A percentile compares a stretch with the other conserved stretches of the same genome.
These are phyloP conservation scores for Heliamphora pulchella DNA, from an alignment of 179 eudicot genomes.

Conservation along the genomic window DNA sequence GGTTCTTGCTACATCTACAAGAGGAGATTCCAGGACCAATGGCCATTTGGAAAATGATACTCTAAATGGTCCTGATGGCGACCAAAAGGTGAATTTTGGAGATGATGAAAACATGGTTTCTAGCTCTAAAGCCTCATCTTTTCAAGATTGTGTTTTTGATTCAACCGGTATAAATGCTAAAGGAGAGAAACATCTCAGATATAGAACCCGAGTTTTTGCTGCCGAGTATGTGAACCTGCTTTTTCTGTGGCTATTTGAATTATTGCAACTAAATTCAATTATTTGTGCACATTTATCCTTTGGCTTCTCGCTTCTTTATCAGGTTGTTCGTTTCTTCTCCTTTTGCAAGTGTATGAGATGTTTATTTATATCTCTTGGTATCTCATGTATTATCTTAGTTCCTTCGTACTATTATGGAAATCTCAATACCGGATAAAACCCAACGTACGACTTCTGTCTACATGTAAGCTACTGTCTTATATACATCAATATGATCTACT, in stretches of 20 bases:
- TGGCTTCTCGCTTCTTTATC: not conserved
- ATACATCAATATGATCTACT: not conserved
- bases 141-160: conserved; percentile 37
- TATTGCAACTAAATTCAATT: not conserved
- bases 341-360: not conserved
- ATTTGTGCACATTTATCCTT: not conserved
- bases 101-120: conserved; percentile 95
- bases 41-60: conserved; percentile 35
- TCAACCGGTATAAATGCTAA: conserved; percentile 35
- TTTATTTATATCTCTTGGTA: not conserved
- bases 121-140: conserved; percentile 35
- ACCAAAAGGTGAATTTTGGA: conserved; percentile 38
- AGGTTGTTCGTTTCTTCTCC: not conserved
- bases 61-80: conserved; percentile 31
- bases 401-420: no score
- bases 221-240: conserved; percentile 73
- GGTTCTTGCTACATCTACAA: conserved; percentile 76
- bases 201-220: conserved; percentile 88
- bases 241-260: conserved; percentile 6
- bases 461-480: not conserved
- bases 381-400: not conserved
- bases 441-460: not conserved
- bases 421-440: no score
- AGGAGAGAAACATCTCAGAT: conserved; percentile 83
- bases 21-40: conserved; percentile 36